phyloP scores from a whole-genome alignment of 371 early-diverging fungal species.

The Actinomucor elegans region DNA sequence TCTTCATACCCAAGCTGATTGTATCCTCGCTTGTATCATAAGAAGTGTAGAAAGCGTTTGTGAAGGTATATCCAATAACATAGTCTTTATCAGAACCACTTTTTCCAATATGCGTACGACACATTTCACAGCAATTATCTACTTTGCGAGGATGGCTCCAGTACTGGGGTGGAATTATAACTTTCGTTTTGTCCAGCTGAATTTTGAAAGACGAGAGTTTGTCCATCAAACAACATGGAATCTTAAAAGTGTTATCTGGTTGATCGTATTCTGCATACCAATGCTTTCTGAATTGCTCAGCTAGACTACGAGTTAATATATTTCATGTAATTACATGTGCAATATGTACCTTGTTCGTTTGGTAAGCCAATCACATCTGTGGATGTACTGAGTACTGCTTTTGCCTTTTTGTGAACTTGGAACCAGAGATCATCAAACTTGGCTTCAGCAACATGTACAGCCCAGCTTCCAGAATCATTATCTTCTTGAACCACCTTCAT shows the following conservation, averaged over 20 bases:
- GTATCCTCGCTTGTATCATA: conserved; percentile 38
- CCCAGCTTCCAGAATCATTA: conserved; percentile 35
- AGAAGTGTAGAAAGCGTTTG: conserved; percentile 48
- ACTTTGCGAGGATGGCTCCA: conserved; percentile 39
- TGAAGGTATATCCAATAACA: conserved; percentile 42
- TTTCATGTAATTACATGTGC: neutral
- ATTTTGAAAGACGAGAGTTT: conserved; percentile 40
- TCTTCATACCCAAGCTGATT: conserved; percentile 43
- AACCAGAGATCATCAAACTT: conserved; percentile 32
- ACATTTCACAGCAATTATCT: conserved; percentile 41
- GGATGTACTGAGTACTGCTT: conserved; percentile 41
- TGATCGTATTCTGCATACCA: conserved; percentile 44
- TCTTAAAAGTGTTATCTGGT: conserved; percentile 34
- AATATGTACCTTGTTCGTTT: conserved; percentile 37
- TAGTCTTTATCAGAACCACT: conserved; percentile 44
- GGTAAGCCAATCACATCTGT: conserved; percentile 43
- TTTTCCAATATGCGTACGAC: conserved; percentile 37
- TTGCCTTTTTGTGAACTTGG: conserved; percentile 30
- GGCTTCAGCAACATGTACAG: conserved; percentile 40
- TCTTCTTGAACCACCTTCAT: conserved; percentile 24
- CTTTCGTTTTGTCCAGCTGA: conserved; percentile 33
- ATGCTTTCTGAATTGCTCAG: conserved; percentile 39
- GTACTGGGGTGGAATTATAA: conserved; percentile 40
- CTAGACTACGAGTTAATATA: conserved; percentile 13
- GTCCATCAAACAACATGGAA: conserved; percentile 47